Evolutionary conservation across 169 alveolate species (phyloP).

Genomic region (Cryptosporidium ryanae): DNA sequence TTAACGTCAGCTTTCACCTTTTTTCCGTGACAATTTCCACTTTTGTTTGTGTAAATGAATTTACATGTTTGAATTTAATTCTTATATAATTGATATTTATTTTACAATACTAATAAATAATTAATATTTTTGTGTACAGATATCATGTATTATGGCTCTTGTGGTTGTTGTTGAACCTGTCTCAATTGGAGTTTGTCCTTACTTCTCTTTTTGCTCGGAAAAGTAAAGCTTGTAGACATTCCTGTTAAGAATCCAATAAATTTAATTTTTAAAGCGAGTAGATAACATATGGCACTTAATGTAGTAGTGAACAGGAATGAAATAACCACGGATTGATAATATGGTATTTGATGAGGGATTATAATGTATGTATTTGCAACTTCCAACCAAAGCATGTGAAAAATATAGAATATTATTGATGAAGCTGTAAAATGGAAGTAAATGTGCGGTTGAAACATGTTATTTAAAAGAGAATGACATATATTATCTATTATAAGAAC

Average conservation of each 20-base stretch:
- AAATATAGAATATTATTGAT: slow-evolving; percentile 41
- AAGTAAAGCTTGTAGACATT: slow-evolving; percentile 8
- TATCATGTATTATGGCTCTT: too few relatives aligned
- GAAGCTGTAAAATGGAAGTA: slow-evolving; percentile 64
- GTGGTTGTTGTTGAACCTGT: too few relatives aligned
- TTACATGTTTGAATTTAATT: too few relatives aligned
- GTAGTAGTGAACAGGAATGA: slow-evolving; percentile 2
- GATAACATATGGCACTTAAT: slow-evolving; percentile 12
- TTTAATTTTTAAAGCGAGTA: slow-evolving; percentile 23
- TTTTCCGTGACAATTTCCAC: too few relatives aligned
- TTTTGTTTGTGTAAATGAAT: too few relatives aligned
- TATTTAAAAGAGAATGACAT: slow-evolving; percentile 25
- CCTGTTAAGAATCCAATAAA: slow-evolving; percentile 41
- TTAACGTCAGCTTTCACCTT: too few relatives aligned
- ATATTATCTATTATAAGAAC: slow-evolving; percentile 39
- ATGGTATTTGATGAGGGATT: slow-evolving; percentile 49
- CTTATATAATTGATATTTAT: too few relatives aligned
- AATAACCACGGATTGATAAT: slow-evolving; percentile 23
- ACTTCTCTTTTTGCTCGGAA: not conserved
- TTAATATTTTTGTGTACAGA: too few relatives aligned
- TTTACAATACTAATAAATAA: too few relatives aligned
- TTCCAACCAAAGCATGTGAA: slow-evolving; percentile 71
- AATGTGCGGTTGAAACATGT: slow-evolving; percentile 11
- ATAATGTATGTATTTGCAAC: slow-evolving; percentile 20
- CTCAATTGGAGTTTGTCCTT: not conserved